Evolutionary conservation across 2,329 filamentous ascomycete genomes (phyloP).

Genomic region (Thermoascus crustaceus): DNA sequence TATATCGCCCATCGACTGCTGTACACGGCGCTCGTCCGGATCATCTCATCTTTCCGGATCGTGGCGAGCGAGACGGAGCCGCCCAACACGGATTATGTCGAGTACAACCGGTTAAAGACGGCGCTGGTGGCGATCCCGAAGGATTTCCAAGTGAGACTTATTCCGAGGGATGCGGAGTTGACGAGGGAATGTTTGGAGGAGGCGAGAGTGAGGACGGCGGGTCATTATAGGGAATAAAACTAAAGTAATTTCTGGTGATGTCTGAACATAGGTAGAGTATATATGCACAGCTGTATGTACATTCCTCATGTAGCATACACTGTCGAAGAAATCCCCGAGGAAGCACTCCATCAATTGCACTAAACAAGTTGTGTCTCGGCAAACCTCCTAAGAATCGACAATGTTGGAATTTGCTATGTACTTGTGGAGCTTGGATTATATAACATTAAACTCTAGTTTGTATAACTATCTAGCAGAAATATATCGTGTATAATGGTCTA

Average conservation of each 20-base stretch:
- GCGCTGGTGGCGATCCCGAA: constrained; percentile 53
- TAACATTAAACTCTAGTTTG: no score
- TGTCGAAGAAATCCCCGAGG: no score
- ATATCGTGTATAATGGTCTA: no score
- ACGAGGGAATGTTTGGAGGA: constrained; percentile 35
- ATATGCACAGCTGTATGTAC: no score
- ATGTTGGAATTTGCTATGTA: no score
- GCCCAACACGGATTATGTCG: constrained; percentile 54
- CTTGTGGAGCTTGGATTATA: no score
- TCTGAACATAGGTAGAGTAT: neutral
- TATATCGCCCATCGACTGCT: constrained; percentile 51
- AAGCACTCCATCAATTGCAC: no score
- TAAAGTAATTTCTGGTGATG: neutral
- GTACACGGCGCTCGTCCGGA: constrained; percentile 46
- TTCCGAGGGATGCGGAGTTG: constrained; percentile 40
- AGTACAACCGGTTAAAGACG: constrained; percentile 54
- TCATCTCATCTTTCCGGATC: constrained; percentile 48
- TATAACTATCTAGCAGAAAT: no score
- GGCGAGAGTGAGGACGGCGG: constrained; percentile 40
- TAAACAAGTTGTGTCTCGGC: no score
- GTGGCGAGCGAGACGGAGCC: constrained; percentile 42
- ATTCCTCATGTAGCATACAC: no score
- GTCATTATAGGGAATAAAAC: constrained; percentile 40
- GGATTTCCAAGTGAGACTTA: constrained; percentile 51
- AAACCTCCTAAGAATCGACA: no score